A percentile compares a stretch with the other conserved stretches of the same genome.
Evolutionary conservation across 179 eudicot species (phyloP).

Genomic region (Beta corolliflora): DNA sequence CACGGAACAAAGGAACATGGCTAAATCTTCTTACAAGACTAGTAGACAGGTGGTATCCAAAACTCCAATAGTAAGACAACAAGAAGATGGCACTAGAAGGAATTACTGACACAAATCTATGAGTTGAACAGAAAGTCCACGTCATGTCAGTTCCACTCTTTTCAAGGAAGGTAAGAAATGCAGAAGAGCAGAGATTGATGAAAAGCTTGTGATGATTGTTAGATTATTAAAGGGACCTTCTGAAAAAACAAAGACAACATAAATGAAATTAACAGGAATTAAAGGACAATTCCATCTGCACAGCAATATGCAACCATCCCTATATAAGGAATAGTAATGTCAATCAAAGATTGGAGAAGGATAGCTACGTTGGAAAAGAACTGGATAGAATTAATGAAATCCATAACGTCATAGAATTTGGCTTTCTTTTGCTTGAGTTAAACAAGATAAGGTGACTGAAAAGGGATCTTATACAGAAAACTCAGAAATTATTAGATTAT

Average conservation of each 20-base stretch:
- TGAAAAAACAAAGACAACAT: neutral
- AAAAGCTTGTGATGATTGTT: neutral
- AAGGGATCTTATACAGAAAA: neutral
- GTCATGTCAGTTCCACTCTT: neutral
- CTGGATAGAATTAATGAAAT: neutral
- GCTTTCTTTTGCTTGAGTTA: no score
- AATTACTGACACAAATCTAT: neutral
- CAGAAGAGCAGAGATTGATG: neutral
- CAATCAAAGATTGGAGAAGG: neutral
- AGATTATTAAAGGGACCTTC: neutral
- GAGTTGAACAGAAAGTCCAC: neutral
- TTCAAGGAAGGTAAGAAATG: neutral
- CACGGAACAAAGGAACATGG: no score
- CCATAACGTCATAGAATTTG: neutral
- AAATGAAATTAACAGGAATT: neutral
- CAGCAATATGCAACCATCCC: conserved; percentile 91
- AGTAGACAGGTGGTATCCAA: neutral
- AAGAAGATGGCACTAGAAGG: neutral
- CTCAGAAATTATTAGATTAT: neutral
- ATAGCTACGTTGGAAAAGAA: neutral
- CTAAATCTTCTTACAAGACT: neutral
- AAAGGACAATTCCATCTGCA: conserved; percentile 69
- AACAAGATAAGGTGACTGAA: no score
- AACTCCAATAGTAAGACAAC: neutral
- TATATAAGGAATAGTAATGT: conserved; percentile 23